Evolutionary conservation across 805 yeast species (phyloP).

Genomic region (Yamadazyma olivae): DNA sequence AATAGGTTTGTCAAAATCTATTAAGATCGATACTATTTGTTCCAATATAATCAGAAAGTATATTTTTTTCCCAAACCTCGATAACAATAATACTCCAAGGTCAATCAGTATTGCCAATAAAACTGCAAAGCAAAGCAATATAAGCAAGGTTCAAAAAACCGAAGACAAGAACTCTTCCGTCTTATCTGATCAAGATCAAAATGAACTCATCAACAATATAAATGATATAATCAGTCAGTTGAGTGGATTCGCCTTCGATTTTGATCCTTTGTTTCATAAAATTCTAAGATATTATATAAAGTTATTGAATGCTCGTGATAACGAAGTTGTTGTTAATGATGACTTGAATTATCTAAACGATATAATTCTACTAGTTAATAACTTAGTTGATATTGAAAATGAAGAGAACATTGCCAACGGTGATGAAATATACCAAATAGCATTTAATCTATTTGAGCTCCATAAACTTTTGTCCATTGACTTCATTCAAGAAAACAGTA

Average conservation of each 20-base stretch:
- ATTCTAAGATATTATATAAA: slow-evolving; percentile 4
- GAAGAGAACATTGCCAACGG: slow-evolving; percentile 13
- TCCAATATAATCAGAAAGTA: not conserved
- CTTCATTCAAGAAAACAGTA: not conserved
- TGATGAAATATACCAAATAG: slow-evolving; percentile 17
- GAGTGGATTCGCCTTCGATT: slow-evolving; percentile 12
- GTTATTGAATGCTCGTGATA: slow-evolving; percentile 2
- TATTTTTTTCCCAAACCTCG: not conserved
- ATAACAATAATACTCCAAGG: not conserved
- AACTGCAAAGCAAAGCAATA: too few species aligned
- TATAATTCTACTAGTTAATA: slow-evolving; percentile 13
- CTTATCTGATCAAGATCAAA: slow-evolving; percentile 6
- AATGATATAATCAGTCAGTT: slow-evolving; percentile 8
- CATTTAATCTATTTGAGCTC: slow-evolving; percentile 19
- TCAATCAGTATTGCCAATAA: not conserved
- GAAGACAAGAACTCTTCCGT: not conserved
- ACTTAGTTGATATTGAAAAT: slow-evolving; percentile 28
- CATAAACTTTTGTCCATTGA: slow-evolving; percentile 19
- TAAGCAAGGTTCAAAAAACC: not conserved
- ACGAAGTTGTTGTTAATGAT: slow-evolving; percentile 4
- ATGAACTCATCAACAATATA: slow-evolving; percentile 9
- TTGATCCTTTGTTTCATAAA: slow-evolving; percentile 8
- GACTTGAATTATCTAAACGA: slow-evolving; percentile 11
- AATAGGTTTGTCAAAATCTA: not conserved
- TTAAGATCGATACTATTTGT: not conserved